phyloP scores from a whole-genome alignment of 768 basidiomycete genomes.

The Panaeolus papilionaceus region DNA sequence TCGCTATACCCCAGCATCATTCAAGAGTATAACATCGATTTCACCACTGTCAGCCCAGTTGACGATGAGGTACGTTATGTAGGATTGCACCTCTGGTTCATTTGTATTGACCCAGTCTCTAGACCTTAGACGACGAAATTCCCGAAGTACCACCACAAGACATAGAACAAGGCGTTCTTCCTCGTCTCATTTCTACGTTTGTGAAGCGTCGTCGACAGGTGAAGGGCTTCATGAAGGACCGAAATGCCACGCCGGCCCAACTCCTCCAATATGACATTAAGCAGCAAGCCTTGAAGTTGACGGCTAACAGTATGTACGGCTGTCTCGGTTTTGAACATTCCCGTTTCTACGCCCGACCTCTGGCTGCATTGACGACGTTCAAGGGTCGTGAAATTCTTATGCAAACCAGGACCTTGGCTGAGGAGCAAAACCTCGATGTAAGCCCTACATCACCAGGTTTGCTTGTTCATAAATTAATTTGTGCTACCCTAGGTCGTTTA shows the following conservation, averaged over 20 bases:
- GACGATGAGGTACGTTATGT: constrained; percentile 53
- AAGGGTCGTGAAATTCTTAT: constrained; percentile 98
- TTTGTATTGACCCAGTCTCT: constrained; percentile 17
- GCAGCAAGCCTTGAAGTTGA: constrained; percentile 95
- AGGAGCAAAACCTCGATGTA: constrained; percentile 88
- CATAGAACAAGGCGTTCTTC: constrained; percentile 86
- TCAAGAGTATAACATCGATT: constrained; percentile 99
- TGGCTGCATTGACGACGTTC: constrained; percentile 97
- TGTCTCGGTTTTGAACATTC: constrained; percentile 98
- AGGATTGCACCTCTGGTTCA: not conserved
- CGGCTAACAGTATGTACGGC: constrained; percentile 99
- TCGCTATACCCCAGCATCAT: constrained; percentile 99
- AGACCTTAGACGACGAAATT: constrained; percentile 79
- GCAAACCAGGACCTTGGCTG: constrained; percentile 91
- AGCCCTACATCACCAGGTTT: constrained; percentile 33
- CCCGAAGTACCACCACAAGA: constrained; percentile 85
- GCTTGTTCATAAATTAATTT: constrained; percentile 10
- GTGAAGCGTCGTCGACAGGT: constrained; percentile 90
- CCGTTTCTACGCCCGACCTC: constrained; percentile 92
- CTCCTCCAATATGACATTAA: constrained; percentile 96
- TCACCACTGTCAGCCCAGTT: constrained; percentile 88
- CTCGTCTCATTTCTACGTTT: constrained; percentile 95
- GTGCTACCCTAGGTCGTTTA: constrained; percentile 83
- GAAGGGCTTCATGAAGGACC: constrained; percentile 95
- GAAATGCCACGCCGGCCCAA: constrained; percentile 70